Percentiles rank a stretch among this genome's conserved stretches.
Conservation (phyloP, 192 early-diverging fungal genomes). For the Rhizophagus prolifer region DNA sequence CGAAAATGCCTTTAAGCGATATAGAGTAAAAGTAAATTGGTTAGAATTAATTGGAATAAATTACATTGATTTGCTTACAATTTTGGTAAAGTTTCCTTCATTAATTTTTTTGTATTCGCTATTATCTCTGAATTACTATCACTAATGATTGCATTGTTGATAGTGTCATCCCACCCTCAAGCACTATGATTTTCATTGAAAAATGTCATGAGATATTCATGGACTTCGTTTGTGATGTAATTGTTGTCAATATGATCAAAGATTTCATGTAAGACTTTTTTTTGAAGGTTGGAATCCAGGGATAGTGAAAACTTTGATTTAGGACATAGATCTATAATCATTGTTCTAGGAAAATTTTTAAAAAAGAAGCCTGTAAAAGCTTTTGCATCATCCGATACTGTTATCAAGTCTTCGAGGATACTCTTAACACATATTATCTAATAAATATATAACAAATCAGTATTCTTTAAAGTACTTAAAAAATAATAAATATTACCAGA, state of each 20-base stretch:
- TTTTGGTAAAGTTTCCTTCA: background rate
- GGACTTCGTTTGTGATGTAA: background rate
- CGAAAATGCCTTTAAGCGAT: conserved; percentile 14
- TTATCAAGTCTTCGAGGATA: conserved; percentile 29
- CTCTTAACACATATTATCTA: conserved; percentile 26
- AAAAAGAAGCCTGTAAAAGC: too few species aligned
- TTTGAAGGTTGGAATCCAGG: too few species aligned
- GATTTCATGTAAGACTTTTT: background rate
- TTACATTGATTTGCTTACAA: background rate
- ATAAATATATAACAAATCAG: too few species aligned
- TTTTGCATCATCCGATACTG: too few species aligned
- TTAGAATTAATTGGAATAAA: background rate
- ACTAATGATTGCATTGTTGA: background rate
- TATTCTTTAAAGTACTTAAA: too few species aligned
- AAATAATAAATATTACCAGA: too few species aligned
- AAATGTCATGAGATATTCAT: background rate
- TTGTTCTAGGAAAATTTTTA: too few species aligned
- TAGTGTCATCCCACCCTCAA: background rate
- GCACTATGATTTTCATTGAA: background rate
- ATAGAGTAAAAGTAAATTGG: background rate
- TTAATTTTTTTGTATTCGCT: background rate
- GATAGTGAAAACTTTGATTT: too few species aligned
- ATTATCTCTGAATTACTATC: background rate
- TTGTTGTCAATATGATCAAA: background rate
- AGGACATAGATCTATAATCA: too few species aligned